These are phyloP conservation scores for Naganishia vishniacii DNA, from an alignment of 768 basidiomycete genomes.

Conservation along the genomic window DNA sequence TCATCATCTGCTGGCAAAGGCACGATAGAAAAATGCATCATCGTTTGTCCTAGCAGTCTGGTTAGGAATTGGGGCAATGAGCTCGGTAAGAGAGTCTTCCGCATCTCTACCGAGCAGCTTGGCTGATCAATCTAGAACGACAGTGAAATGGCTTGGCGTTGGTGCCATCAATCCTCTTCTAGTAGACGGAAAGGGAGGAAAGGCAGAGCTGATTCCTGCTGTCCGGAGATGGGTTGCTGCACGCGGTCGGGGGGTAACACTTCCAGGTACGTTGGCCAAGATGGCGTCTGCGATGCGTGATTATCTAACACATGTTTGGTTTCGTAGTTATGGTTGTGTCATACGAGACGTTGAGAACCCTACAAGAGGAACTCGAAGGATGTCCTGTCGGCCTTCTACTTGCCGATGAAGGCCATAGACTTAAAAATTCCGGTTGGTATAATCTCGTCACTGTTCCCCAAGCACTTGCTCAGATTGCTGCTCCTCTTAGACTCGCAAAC, in stretches of 20 bases:
- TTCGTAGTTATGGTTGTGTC: slow-evolving; percentile 90
- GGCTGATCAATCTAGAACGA: background rate
- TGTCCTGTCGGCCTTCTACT: slow-evolving; percentile 85
- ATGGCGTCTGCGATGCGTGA: background rate
- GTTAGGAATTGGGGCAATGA: slow-evolving; percentile 99
- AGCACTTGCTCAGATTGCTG: background rate
- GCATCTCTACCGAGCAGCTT: background rate
- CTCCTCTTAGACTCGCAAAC: slow-evolving; percentile 67
- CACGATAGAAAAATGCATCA: slow-evolving; percentile 93
- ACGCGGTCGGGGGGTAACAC: slow-evolving; percentile 78
- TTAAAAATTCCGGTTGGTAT: slow-evolving; percentile 62
- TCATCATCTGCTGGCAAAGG: slow-evolving; percentile 80
- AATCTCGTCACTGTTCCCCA: slow-evolving; percentile 58
- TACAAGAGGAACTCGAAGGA: slow-evolving; percentile 67
- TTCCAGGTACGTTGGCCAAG: slow-evolving; percentile 61
- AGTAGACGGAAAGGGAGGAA: slow-evolving; percentile 86
- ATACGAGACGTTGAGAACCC: slow-evolving; percentile 84
- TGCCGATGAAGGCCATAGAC: slow-evolving; percentile 91
- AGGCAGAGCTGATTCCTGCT: slow-evolving; percentile 68
- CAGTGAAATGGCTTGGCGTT: slow-evolving; percentile 94
- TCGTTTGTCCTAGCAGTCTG: slow-evolving; percentile 91
- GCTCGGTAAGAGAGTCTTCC: slow-evolving; percentile 58
- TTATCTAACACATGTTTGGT: background rate
- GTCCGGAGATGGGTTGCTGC: slow-evolving; percentile 87
- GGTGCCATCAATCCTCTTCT: slow-evolving; percentile 70